Evolutionary conservation across 139 green algal species (phyloP), one percentile per base, ranked within the genome.

Genomic region (Nannochloris sp.): DNA sequence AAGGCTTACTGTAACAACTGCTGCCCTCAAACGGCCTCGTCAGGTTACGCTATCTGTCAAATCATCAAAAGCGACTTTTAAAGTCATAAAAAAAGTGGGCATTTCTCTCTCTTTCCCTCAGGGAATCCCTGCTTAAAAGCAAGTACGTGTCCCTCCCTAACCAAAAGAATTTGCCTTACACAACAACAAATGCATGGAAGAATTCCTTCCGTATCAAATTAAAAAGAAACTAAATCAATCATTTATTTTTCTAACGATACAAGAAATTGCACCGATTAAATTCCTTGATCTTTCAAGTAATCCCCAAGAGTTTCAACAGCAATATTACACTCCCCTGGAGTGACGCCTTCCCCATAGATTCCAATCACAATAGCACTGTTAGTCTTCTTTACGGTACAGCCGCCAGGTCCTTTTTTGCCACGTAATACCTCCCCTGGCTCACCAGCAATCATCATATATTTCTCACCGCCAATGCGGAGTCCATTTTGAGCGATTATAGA

Each of bases 321-420:
- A 10, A 74, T 33, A 36, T 74, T 79, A 71, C 71, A 83, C 45
- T 89, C 84, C 13, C 70, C 82, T 15, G 81, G 71, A 55, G 81
- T 74, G 19, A 85, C 80, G 5, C 76, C 80, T 56, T 86, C 70
- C 9, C 62, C 56, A 61, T 92, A 90, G 25, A 89, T 82, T 42
- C 86, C 86, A 35, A 91, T 60, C 8, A 92, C 80, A 30, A 92
- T 32, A 0, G 80, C 85, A n/a, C 67, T 83, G 15, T 59, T 76
- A 27, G 82, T 90, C 68, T 87, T 86, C 70, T 89, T 91, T 55
- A 91, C 72, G n/a, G 75, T 86, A 15, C 77, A 72, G 4, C 85
- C 85, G 24, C 58, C 56, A 15, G 72, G 38, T 10, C 76, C 72
- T 46, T 87, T 83, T 66, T 87, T 91, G 37, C 86, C 85, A 6